Base-by-base conservation (phyloP, 805 yeast genomes). In the Spencermartinsiella europaea region DNA sequence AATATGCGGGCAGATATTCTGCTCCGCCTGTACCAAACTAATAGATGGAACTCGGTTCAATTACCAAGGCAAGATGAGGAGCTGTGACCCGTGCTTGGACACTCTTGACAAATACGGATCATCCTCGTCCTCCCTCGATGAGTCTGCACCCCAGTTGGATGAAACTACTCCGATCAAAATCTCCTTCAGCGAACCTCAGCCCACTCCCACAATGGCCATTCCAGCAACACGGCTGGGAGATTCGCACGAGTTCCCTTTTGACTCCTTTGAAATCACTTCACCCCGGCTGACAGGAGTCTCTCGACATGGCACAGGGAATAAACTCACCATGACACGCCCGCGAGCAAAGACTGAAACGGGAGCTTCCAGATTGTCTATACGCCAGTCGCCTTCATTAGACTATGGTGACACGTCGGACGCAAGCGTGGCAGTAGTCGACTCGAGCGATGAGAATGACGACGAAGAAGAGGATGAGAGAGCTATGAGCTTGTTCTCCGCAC, bases 1-100 rank as follows among this genome's bases (percentile, higher is more conserved):
- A 45, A 81, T 91, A 31, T 91, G 99, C 66, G 99, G 99, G 2
- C 96, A 90, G 63, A 90, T 91, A 41, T 91, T 90, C 60, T 91
- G 99, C 64, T 75, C 84, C 38, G 73, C 75, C 7, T 91, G 99
- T 64, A 87, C 96, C 0, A 67, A 77, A 2, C 76, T 88, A 57
- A 68, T 87, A 57, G 59, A 84, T 49, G 87, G 93, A 41, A 75
- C 78, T 43, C 72, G 72, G 62, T 73, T 86, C 70, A 75, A 80
- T 35, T 71, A 75, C 54, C 71, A 71, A 21, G 95, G 90, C 16
- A 81, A 75, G 59, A 75, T 84, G 74, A 68, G 95, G 48, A 87
- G 84, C 1, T 89, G 96, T 59, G 73, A 76, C 45, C 80, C 83
- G 1, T 89, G 97, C 61, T 74, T 73, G 40, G 71, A 72, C 21